phyloP scores from a whole-genome alignment of 2,329 filamentous ascomycete species.

The Paracorniculantispora psalliotae region DNA sequence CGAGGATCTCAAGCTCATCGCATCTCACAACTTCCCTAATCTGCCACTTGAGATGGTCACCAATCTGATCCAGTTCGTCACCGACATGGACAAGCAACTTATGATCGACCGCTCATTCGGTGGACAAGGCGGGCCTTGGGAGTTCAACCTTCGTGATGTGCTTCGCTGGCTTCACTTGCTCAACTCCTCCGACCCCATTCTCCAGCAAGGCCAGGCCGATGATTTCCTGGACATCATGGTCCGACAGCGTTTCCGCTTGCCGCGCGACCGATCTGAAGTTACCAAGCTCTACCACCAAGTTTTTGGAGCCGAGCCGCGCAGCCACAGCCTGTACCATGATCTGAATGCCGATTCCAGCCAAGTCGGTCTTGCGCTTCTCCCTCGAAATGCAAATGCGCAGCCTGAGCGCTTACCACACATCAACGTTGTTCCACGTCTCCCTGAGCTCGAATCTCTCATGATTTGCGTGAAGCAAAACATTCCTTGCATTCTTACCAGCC shows the following conservation, averaged over 20 bases:
- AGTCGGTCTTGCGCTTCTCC: slow-evolving; percentile 70
- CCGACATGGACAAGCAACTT: slow-evolving; percentile 68
- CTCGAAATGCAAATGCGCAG: slow-evolving; percentile 53
- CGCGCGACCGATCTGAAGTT: slow-evolving; percentile 62
- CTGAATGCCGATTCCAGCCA: slow-evolving; percentile 63
- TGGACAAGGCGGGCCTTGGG: slow-evolving; percentile 75
- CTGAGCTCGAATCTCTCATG: slow-evolving; percentile 79
- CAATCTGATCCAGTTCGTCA: slow-evolving; percentile 74
- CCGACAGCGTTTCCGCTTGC: slow-evolving; percentile 76
- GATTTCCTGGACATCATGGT: slow-evolving; percentile 82
- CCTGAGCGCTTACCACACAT: slow-evolving; percentile 47
- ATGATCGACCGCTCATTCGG: slow-evolving; percentile 55
- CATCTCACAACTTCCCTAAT: slow-evolving; percentile 66
- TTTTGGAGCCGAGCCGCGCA: slow-evolving; percentile 50
- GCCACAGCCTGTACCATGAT: slow-evolving; percentile 67
- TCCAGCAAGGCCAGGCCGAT: slow-evolving; percentile 54
- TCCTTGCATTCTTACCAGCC: slow-evolving; percentile 82
- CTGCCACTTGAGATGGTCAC: slow-evolving; percentile 55
- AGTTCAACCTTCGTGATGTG: slow-evolving; percentile 89
- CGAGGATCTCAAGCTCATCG: slow-evolving; percentile 78
- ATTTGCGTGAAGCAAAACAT: slow-evolving; percentile 81
- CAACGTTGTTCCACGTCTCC: slow-evolving; percentile 52
- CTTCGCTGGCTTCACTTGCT: slow-evolving; percentile 76
- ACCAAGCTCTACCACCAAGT: slow-evolving; percentile 60
- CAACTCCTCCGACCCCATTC: slow-evolving; percentile 47